Base-by-base conservation (phyloP, 1,139 yeast species). In the Protomyces gravidus region DNA sequence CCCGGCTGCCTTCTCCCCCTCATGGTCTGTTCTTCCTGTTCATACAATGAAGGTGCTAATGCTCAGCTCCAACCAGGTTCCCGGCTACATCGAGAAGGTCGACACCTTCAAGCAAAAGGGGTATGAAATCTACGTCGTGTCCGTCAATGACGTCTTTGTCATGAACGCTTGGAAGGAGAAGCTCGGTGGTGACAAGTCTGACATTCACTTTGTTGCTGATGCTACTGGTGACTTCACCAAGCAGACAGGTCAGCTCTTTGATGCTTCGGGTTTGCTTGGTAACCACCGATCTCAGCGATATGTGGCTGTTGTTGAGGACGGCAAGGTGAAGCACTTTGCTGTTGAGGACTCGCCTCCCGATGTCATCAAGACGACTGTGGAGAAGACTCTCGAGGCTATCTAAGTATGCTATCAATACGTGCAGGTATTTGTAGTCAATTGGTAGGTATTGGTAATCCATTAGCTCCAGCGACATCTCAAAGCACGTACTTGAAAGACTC, bases 1-100 rank as follows among this genome's bases (percentile, higher is more conserved):
- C 47, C 96, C 96, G 49, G 96, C 96, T 21, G 96, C 96, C 0
- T 89, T 84, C 69, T 85, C 95, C 2, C 90, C 95, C 50, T 92
- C 89, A 7, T 36, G 42, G 42, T 36, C 15, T 11, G 42, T 36
- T 4, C 11, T 9, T 13, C 7, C 19, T 15, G 9, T n/a, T 15
- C 4, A 4, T n/a, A 5, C 6, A n/a, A 36, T 2, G n/a, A 19
- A n/a, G 9, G 9, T 6, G 9, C 42, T 36, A 36, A 36, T 9
- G 5, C 15, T 1, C 89, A 36, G 96, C 72, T 78, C 90, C 32
- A 81, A 84, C 21, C 95, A 87, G 69, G 80, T 89, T 55, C 96
- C 96, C 4, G 95, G 92, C 3, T 89, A 81, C 72, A 70, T 87
- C 67, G 74, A 76, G 63, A 71, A 77, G 56, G 71, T 78, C 60